Evolutionary conservation across 2,329 filamentous ascomycete genomes (phyloP).

Genomic region (Hawksworthiomyces lignivorus): DNA sequence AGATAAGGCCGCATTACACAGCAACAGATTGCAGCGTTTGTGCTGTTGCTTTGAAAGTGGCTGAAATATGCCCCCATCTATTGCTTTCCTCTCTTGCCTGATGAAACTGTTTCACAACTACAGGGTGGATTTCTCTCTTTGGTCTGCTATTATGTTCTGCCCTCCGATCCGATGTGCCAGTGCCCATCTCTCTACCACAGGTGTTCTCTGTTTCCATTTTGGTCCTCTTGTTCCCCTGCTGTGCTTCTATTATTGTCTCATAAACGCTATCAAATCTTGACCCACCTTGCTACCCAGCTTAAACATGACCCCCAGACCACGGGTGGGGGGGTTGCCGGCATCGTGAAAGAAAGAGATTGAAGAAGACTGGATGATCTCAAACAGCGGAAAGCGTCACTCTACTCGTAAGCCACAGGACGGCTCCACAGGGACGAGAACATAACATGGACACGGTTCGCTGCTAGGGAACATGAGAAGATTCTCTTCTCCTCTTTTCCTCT

Average conservation of each 20-base stretch:
- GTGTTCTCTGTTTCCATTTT: background rate
- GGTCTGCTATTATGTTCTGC: no score
- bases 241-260: no score
- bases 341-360: background rate
- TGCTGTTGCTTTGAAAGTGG: no score
- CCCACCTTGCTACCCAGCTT: background rate
- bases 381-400: no score
- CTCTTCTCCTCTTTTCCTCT: background rate
- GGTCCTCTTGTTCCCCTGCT: background rate
- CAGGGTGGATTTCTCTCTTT: no score
- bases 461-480: background rate
- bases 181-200: no score
- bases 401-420: no score
- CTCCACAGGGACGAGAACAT: background rate
- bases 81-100: background rate
- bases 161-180: constrained; percentile 1
- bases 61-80: no score
- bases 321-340: constrained; percentile 8
- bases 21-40: no score
- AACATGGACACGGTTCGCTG: background rate
- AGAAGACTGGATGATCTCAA: background rate
- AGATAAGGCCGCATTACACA: no score
- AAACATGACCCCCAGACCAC: background rate
- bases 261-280: background rate
- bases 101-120: constrained; percentile 8